Base-by-base conservation (phyloP, 2,329 filamentous ascomycete species). In the Mariannaea sp. region DNA sequence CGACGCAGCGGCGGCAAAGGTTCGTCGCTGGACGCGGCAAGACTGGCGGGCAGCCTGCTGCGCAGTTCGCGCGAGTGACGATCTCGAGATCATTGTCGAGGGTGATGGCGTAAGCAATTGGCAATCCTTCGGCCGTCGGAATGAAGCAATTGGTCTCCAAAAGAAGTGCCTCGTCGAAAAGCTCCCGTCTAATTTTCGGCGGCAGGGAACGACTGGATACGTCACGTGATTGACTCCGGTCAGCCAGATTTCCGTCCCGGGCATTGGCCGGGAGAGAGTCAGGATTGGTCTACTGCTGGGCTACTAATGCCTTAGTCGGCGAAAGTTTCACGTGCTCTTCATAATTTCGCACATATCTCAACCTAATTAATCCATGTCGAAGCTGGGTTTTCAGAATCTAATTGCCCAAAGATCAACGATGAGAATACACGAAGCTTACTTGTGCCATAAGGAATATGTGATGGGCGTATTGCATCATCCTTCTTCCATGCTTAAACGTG, bases 81-180 rank as follows among this genome's bases (percentile, higher is more conserved):
- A 80, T 80, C 80, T 80, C 74, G 81, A 82, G 73, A 84, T 79
- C 82, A 85, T 85, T 70, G 77, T 84, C 68, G 79, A 73, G 76
- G 76, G 75, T 74, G 71, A 74, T 76, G 78, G 78, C 78, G 76
- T 77, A 77, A 76, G 77, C 76, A 76, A 80, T 81, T 77, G 78
- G 75, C 77, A 71, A 72, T 72, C 71, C 69, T 70, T 68, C 60
- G 64, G 69, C 69, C 71, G 72, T 77, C 75, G 71, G 68, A 62
- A 59, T 67, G 65, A 67, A 68, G 66, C 68, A 72, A 70, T 72
- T 67, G 68, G 61, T 68, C 70, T 66, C 65, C 65, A 65, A 68
- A 71, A 72, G 70, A 75, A 73, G 73, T 74, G 68, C 71, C 72
- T 73, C 71, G 71, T 73, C 63, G 62, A 73, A 68, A 71, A 71